Evolutionary conservation across 495 filamentous ascomycete genomes (phyloP), one percentile per base, ranked within the genome.

Genomic region (Aspergillus leporis): DNA sequence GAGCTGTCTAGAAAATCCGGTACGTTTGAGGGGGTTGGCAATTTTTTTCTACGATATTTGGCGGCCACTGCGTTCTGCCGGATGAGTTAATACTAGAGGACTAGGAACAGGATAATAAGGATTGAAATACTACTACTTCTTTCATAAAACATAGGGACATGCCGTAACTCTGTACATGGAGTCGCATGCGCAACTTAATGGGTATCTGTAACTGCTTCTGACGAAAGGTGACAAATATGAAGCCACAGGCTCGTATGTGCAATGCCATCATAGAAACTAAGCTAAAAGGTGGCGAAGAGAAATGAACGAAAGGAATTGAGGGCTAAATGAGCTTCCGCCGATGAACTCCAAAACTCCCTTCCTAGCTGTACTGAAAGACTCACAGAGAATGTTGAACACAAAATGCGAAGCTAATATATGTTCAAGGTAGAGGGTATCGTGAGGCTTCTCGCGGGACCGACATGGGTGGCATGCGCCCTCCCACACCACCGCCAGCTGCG

Each of bases 361-460:
- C 14, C 38, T 14, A 41, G 13, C 13, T n/a, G 14, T 41, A 14
- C 38, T 41, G 38, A n/a, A n/a, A 41, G 16, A 41, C 38, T 3
- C 16, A 18, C 14, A n/a, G 38, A 41, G 16, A 23, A 47, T 9
- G 16, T 47, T 7, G 18, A 34, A 47, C 43, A 23, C 18, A 23
- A 23, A 56, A 51, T 30, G 28, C 28, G 12, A 48, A 58, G 36
- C 40, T 51, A 21, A 50, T 38, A 9, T 56, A 58, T 58, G 41
- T 61, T 67, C 55, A 69, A 36, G 66, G 63, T 19, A 66, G 55
- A 18, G 66, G 67, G 62, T 70, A 67, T 67, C 67, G 59, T 54
- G 67, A 49, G 52, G 53, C n/a, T 46, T 62, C 61, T 49, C 60
- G 63, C 30, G 53, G 56, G 21, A 57, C 53, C 19, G 60, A 46